Percentiles rank a stretch among this genome's conserved stretches.
Evolutionary conservation across 2,329 filamentous ascomycete species (phyloP).

Genomic region (Talaromyces amestolkiae): DNA sequence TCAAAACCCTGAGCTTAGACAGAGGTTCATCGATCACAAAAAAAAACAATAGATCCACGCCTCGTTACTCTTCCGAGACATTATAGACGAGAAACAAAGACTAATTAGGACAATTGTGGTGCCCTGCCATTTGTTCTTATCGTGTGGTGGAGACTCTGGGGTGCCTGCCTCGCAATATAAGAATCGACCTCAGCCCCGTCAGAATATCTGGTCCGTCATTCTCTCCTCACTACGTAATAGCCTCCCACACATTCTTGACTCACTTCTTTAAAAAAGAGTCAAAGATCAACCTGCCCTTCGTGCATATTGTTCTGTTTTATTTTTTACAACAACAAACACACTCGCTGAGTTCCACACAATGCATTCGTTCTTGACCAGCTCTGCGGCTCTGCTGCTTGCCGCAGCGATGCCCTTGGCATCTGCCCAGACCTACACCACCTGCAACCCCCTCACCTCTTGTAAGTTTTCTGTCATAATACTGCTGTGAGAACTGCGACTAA

Average conservation of each 20-base stretch:
- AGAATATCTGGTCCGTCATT: not conserved
- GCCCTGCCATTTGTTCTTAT: not conserved
- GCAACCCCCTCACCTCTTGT: slow-evolving; percentile 60
- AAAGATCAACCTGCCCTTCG: not conserved
- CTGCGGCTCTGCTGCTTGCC: slow-evolving; percentile 30
- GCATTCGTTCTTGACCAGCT: slow-evolving; percentile 29
- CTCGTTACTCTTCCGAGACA: slow-evolving; percentile 1
- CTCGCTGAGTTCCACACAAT: slow-evolving; percentile 22
- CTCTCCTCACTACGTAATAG: not conserved
- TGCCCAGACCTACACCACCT: slow-evolving; percentile 73
- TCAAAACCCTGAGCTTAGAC: not conserved
- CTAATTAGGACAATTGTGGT: not conserved
- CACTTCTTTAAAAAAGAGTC: not conserved
- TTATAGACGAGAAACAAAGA: slow-evolving; percentile 3
- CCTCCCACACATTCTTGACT: not conserved
- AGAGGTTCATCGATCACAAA: not conserved
- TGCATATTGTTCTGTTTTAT: not conserved
- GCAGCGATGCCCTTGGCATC: slow-evolving; percentile 31
- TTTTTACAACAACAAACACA: not conserved
- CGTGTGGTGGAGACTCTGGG: not conserved
- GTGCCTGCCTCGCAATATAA: not conserved
- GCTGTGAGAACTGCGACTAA: slow-evolving; percentile 2
- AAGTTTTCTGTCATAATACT: slow-evolving; percentile 20
- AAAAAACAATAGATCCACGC: slow-evolving; percentile 3
- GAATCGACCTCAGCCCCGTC: not conserved